Evolutionary conservation across 768 basidiomycete genomes (phyloP).

Genomic region (Hypholoma fasciculare): DNA sequence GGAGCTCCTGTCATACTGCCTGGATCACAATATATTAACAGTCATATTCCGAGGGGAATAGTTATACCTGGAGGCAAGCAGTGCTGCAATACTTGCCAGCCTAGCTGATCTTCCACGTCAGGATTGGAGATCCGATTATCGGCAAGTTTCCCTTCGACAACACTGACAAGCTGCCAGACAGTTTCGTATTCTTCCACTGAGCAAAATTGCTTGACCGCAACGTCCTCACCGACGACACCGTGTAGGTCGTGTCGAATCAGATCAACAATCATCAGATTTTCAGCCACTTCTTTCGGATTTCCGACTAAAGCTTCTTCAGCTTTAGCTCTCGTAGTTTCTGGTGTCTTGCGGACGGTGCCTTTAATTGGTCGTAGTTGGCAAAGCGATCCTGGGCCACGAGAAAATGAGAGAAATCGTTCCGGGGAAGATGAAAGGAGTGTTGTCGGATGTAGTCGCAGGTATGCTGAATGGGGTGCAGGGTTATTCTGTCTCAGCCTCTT

Average conservation of each 20-base stretch:
- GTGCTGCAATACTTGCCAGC: constrained; percentile 75
- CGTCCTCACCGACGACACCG: constrained; percentile 78
- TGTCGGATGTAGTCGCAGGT: constrained; percentile 73
- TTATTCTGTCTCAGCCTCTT: constrained; percentile 71
- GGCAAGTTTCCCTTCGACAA: constrained; percentile 72
- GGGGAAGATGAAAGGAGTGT: constrained; percentile 87
- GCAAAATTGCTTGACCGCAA: constrained; percentile 84
- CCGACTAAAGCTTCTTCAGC: constrained; percentile 65
- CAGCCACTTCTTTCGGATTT: constrained; percentile 87
- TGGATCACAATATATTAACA: constrained; percentile 25
- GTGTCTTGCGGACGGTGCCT: constrained; percentile 79
- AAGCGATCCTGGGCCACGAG: constrained; percentile 57
- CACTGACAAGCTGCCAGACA: constrained; percentile 94
- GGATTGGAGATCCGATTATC: constrained; percentile 24
- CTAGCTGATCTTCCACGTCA: constrained; percentile 49
- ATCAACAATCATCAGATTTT: constrained; percentile 98
- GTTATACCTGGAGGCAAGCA: constrained; percentile 83
- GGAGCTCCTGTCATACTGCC: constrained; percentile 98
- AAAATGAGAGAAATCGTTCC: constrained; percentile 86
- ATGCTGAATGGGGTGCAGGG: constrained; percentile 88
- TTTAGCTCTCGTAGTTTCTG: constrained; percentile 59
- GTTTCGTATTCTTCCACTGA: constrained; percentile 89
- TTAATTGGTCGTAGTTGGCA: constrained; percentile 95
- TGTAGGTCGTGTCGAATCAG: constrained; percentile 93
- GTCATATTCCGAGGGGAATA: neutral